Evolutionary conservation across 2,329 filamentous ascomycete species (phyloP).

Genomic region (Neophaeococcomyces mojaviensis): DNA sequence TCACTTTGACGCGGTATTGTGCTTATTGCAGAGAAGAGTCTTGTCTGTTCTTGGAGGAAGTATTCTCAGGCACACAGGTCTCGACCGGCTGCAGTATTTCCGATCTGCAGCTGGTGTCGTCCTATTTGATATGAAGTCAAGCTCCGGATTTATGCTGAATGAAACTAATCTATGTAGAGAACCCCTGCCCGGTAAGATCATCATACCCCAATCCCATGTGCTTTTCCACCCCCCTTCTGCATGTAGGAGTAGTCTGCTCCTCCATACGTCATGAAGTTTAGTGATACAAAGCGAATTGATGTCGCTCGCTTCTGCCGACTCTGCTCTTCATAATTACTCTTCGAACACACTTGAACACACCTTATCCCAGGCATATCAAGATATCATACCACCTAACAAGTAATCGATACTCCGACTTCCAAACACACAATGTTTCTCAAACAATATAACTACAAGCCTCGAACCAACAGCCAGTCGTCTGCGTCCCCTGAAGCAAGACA

Average conservation of each 20-base stretch:
- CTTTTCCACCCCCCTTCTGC: not conserved
- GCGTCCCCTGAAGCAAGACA: conserved; percentile 5
- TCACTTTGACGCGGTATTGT: too few relatives aligned
- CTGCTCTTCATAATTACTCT: not conserved
- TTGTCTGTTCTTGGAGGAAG: too few relatives aligned
- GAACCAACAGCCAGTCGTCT: conserved; percentile 18
- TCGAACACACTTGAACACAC: not conserved
- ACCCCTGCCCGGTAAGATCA: too few relatives aligned
- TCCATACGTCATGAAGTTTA: conserved; percentile 3
- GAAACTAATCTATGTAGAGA: too few relatives aligned
- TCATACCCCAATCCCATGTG: too few relatives aligned
- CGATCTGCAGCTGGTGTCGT: too few relatives aligned
- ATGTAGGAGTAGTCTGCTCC: too few relatives aligned
- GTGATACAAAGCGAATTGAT: conserved; percentile 5
- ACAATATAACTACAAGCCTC: conserved; percentile 22
- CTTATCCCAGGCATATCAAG: not conserved
- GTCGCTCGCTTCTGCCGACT: not conserved
- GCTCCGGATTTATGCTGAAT: too few relatives aligned
- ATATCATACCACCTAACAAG: not conserved
- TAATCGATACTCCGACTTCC: not conserved
- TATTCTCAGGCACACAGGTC: too few relatives aligned
- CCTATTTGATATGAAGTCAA: too few relatives aligned
- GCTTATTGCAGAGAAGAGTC: too few relatives aligned
- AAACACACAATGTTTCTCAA: conserved; percentile 23
- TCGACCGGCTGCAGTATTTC: too few relatives aligned